Percentiles rank a stretch among this genome's conserved stretches.
Conservation (phyloP, 257 asterid species). For the Phtheirospermum japonicum region DNA sequence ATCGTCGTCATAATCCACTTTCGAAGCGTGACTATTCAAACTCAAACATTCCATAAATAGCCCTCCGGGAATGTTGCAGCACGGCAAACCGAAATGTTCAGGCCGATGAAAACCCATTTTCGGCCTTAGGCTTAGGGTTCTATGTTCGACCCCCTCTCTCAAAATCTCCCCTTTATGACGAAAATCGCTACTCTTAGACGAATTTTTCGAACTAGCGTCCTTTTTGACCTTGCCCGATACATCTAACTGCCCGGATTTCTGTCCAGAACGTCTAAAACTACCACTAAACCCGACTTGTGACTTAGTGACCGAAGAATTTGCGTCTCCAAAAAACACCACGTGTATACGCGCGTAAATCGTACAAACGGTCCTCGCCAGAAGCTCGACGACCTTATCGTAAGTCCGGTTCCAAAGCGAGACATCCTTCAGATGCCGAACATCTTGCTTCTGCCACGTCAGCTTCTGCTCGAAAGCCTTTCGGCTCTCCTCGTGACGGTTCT, state of each 20-base stretch:
- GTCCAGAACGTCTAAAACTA: conserved; percentile 11
- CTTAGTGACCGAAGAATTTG: conserved; percentile 23
- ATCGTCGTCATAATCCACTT: conserved; percentile 48
- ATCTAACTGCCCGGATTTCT: conserved; percentile 28
- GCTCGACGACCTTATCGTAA: conserved; percentile 75
- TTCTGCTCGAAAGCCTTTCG: conserved; percentile 80
- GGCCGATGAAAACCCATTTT: conserved; percentile 38
- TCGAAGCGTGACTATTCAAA: conserved; percentile 56
- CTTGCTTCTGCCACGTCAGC: conserved; percentile 79
- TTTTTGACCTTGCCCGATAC: conserved; percentile 23
- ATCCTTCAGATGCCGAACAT: conserved; percentile 74
- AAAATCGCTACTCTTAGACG: conserved; percentile 25
- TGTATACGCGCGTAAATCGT: conserved; percentile 57
- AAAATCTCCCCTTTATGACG: conserved; percentile 28
- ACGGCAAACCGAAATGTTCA: conserved; percentile 52
- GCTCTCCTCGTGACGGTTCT: conserved; percentile 68
- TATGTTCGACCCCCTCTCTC: no score
- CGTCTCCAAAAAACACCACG: conserved; percentile 44
- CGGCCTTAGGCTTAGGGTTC: no score
- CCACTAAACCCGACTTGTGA: conserved; percentile 35
- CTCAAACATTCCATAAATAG: conserved; percentile 72
- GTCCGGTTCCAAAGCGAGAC: conserved; percentile 84
- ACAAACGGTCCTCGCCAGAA: conserved; percentile 71
- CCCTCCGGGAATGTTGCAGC: conserved; percentile 74
- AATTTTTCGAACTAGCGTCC: conserved; percentile 24